Base-by-base conservation (phyloP, 768 basidiomycete species). In the Udeniomyces megalosporus region DNA sequence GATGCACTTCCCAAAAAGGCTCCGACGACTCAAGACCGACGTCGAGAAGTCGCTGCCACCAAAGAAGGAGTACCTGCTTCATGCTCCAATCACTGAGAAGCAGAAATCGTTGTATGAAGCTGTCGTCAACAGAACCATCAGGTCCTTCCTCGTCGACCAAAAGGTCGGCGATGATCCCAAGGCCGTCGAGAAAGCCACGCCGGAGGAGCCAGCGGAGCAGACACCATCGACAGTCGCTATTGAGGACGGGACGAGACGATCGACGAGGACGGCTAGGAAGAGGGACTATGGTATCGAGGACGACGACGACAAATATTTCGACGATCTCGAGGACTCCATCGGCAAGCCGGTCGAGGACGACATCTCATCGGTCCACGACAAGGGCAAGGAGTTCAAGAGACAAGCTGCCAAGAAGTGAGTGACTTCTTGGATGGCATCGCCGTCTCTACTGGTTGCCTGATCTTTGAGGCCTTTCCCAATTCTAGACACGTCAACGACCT, bases 401-500 rank as follows among this genome's bases (percentile, higher is more conserved):
- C 81, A 81, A 67, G 73, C 80, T 15, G 83, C 80, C 62, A 77
- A 34, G 24, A 86, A 84, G 70, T 80, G n/a, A n/a, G n/a, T n/a
- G n/a, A n/a, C n/a, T n/a, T n/a, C n/a, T n/a, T n/a, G n/a, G n/a
- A n/a, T n/a, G n/a, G n/a, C n/a, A n/a, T n/a, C n/a, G n/a, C n/a
- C n/a, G n/a, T n/a, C n/a, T n/a, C n/a, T n/a, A n/a, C n/a, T n/a
- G n/a, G n/a, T n/a, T n/a, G n/a, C n/a, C n/a, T n/a, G n/a, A n/a
- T n/a, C n/a, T n/a, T n/a, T n/a, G n/a, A n/a, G n/a, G n/a, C n/a
- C n/a, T n/a, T n/a, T n/a, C n/a, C n/a, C n/a, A n/a, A n/a, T n/a
- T n/a, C n/a, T n/a, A n/a, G n/a, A n/a, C n/a, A 85, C 52, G 82
- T 93, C 44, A 91, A 91, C 73, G 91, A 89, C 71, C 85, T 91